A percentile compares a stretch with the other conserved stretches of the same genome.
These are phyloP conservation scores for Podila epicladia DNA, from an alignment of 192 early-diverging fungal genomes.

Conservation along the genomic window DNA sequence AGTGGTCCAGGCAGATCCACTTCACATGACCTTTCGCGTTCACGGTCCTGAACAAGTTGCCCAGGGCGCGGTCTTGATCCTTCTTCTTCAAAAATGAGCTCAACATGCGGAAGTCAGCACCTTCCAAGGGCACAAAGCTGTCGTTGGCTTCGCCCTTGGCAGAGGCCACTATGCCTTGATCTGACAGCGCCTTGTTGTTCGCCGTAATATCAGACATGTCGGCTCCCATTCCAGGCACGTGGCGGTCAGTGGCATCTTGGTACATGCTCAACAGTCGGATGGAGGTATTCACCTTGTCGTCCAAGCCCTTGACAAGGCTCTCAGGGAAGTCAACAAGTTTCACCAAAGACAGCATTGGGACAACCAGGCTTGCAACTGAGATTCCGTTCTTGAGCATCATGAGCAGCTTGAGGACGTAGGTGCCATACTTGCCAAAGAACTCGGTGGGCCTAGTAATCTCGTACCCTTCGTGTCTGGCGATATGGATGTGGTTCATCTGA, in stretches of 20 bases:
- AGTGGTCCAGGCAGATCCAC: slow-evolving; percentile 49
- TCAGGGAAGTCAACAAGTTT: slow-evolving; percentile 24
- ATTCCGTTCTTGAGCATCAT: slow-evolving; percentile 23
- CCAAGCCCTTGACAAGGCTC: slow-evolving; percentile 10
- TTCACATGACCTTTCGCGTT: slow-evolving; percentile 34
- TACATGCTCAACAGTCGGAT: slow-evolving; percentile 22
- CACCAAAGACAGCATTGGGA: slow-evolving; percentile 19
- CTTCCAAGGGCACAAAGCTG: slow-evolving; percentile 24
- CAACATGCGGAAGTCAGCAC: slow-evolving; percentile 34
- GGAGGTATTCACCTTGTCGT: slow-evolving; percentile 6
- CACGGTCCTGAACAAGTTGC: slow-evolving; percentile 44
- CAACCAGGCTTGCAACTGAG: slow-evolving; percentile 11
- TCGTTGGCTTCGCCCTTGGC: background rate
- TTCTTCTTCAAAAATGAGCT: slow-evolving; percentile 22
- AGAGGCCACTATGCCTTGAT: background rate
- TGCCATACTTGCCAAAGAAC: slow-evolving; percentile 43
- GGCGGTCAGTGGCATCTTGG: slow-evolving; percentile 9
- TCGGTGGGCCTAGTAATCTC: slow-evolving; percentile 38
- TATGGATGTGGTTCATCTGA: slow-evolving; percentile 38
- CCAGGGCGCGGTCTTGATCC: slow-evolving; percentile 31
- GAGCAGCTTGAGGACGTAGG: slow-evolving; percentile 19
- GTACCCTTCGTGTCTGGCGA: slow-evolving; percentile 42
- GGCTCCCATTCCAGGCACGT: background rate
- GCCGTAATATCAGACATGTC: background rate
- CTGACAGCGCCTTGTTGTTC: background rate